These are phyloP conservation scores for Eucalyptus leucophloia DNA, from an alignment of 345 rosid species.

Conservation along the genomic window DNA sequence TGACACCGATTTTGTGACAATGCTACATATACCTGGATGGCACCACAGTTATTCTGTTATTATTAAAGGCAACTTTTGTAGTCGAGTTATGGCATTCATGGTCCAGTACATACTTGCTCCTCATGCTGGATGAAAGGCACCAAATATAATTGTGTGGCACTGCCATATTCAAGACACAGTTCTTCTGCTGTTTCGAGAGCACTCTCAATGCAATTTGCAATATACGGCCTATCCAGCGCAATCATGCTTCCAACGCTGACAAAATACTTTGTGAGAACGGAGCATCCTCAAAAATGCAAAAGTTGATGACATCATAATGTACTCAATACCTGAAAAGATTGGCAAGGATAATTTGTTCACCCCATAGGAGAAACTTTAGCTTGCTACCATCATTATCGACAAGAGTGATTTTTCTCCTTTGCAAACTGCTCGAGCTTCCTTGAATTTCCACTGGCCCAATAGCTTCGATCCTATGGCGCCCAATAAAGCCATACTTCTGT, in stretches of 20 bases:
- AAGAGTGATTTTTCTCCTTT: slow-evolving; percentile 57
- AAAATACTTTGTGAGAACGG: not conserved
- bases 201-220: slow-evolving; percentile 46
- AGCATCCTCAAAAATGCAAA: not conserved
- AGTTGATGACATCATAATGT: not conserved
- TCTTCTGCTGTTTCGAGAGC: slow-evolving; percentile 38
- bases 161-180: slow-evolving; percentile 88
- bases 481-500: not conserved
- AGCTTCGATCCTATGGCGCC: slow-evolving; percentile 62
- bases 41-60: slow-evolving; percentile 1
- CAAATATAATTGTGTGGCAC: slow-evolving; percentile 78
- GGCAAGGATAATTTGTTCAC: slow-evolving; percentile 71
- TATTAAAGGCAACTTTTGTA: not conserved
- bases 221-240: slow-evolving; percentile 81
- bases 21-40: slow-evolving; percentile 53
- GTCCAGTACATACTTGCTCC: slow-evolving; percentile 44
- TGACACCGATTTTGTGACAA: slow-evolving; percentile 51
- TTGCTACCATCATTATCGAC: slow-evolving; percentile 59
- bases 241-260: slow-evolving; percentile 80
- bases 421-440: slow-evolving; percentile 30
- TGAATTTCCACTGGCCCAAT: slow-evolving; percentile 59
- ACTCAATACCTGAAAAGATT: slow-evolving; percentile 74
- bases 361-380: slow-evolving; percentile 77
- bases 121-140: slow-evolving; percentile 73
- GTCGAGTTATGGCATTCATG: not conserved